These are phyloP conservation scores for Neocallimastix lanati DNA, from an alignment of 192 early-diverging fungal genomes.

Conservation along the genomic window DNA sequence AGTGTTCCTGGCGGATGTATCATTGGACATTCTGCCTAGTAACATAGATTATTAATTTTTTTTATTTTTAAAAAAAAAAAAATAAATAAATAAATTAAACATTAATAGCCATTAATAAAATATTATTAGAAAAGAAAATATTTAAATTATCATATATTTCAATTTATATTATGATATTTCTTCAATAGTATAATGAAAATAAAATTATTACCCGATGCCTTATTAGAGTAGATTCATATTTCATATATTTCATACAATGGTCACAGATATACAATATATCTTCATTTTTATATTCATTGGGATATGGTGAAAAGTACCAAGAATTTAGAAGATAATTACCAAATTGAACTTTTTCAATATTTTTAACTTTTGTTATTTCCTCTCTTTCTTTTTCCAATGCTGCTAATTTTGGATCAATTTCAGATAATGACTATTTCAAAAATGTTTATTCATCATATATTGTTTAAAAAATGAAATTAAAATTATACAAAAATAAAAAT, in stretches of 20 bases:
- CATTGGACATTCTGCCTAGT: conserved; percentile 59
- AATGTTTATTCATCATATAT: too few species aligned
- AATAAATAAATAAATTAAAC: not conserved
- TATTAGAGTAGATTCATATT: conserved; percentile 36
- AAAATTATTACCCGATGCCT: conserved; percentile 47
- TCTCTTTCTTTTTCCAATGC: not conserved
- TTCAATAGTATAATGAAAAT: too few species aligned
- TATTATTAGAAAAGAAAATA: too few species aligned
- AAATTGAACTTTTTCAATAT: not conserved
- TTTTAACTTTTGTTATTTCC: not conserved
- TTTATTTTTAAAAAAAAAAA: not conserved
- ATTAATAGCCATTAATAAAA: not conserved
- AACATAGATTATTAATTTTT: too few species aligned
- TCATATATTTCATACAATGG: conserved; percentile 87
- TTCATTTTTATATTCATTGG: not conserved
- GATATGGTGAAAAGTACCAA: not conserved
- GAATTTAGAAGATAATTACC: not conserved
- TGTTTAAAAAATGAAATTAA: too few species aligned
- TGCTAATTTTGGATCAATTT: not conserved
- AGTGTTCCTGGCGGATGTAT: conserved; percentile 58
- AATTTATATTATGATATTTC: too few species aligned
- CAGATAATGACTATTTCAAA: not conserved
- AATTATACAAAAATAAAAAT: too few species aligned
- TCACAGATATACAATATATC: conserved; percentile 70
- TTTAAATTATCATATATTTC: too few species aligned